Conservation (phyloP, 2,329 filamentous ascomycete species). For the Colletotrichum chlorophyti region DNA sequence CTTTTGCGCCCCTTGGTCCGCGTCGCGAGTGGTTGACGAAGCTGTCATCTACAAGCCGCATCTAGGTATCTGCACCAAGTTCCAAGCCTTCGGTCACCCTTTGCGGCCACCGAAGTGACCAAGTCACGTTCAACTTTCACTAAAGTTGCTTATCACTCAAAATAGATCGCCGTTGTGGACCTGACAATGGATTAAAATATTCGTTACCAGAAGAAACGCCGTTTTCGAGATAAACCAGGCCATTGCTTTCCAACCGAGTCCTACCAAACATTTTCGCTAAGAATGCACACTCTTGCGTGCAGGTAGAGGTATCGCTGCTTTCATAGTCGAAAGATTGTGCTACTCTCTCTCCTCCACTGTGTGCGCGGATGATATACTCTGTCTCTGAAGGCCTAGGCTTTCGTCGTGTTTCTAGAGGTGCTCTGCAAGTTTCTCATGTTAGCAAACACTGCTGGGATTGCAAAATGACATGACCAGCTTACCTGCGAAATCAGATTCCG, state of each 20-base stretch:
- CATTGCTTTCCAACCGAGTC: not conserved
- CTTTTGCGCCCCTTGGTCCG: slow-evolving; percentile 7
- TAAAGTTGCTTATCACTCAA: too few relatives aligned
- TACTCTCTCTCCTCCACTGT: not conserved
- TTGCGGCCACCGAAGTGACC: not conserved
- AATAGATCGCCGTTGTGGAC: too few relatives aligned
- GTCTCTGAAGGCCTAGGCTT: not conserved
- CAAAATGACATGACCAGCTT: slow-evolving; percentile 10
- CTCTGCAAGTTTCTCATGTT: not conserved
- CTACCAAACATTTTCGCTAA: not conserved
- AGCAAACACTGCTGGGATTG: not conserved
- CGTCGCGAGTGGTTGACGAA: not conserved
- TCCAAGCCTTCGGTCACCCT: slow-evolving; percentile 11
- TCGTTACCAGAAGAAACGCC: slow-evolving; percentile 3
- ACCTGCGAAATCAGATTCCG: slow-evolving; percentile 60
- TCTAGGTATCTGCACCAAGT: too few relatives aligned
- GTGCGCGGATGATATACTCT: not conserved
- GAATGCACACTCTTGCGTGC: not conserved
- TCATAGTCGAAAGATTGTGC: not conserved
- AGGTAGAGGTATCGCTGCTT: not conserved
- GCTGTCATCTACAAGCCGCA: not conserved
- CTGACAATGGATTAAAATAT: too few relatives aligned
- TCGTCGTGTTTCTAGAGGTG: slow-evolving; percentile 22
- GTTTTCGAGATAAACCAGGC: not conserved
- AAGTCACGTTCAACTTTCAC: too few relatives aligned